Conservation (phyloP, 345 rosid genomes). For the Sonneratia caseolaris region DNA sequence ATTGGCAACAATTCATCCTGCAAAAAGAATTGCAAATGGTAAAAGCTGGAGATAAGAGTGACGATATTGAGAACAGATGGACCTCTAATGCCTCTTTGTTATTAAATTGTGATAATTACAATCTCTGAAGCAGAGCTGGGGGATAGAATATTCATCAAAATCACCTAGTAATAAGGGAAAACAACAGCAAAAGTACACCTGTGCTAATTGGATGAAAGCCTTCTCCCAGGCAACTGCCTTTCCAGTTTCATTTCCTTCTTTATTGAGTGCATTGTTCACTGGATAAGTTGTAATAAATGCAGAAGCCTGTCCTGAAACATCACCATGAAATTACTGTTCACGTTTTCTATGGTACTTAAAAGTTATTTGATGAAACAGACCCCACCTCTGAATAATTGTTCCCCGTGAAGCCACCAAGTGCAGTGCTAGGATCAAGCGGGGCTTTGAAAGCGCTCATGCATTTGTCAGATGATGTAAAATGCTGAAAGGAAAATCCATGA, state of each 20-base stretch:
- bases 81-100: neutral
- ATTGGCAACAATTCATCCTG: conserved; percentile 83
- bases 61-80: neutral
- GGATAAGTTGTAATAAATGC: conserved; percentile 93
- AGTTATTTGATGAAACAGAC: conserved; percentile 11
- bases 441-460: conserved; percentile 96
- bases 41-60: neutral
- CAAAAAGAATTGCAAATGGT: conserved; percentile 12
- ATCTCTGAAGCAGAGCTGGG: neutral
- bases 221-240: conserved; percentile 94
- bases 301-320: conserved; percentile 63
- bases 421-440: conserved; percentile 92
- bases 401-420: conserved; percentile 86
- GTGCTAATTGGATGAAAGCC: conserved; percentile 75
- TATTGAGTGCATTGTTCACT: conserved; percentile 64
- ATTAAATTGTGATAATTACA: neutral
- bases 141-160: neutral
- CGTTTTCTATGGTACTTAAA: neutral
- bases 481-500: conserved; percentile 37
- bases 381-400: conserved; percentile 77
- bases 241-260: conserved; percentile 52
- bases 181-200: conserved; percentile 36
- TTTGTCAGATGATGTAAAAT: conserved; percentile 72
- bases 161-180: neutral
- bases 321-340: conserved; percentile 15